Conservation (phyloP, 2,329 filamentous ascomycete species). For the Exophiala spinifera region DNA sequence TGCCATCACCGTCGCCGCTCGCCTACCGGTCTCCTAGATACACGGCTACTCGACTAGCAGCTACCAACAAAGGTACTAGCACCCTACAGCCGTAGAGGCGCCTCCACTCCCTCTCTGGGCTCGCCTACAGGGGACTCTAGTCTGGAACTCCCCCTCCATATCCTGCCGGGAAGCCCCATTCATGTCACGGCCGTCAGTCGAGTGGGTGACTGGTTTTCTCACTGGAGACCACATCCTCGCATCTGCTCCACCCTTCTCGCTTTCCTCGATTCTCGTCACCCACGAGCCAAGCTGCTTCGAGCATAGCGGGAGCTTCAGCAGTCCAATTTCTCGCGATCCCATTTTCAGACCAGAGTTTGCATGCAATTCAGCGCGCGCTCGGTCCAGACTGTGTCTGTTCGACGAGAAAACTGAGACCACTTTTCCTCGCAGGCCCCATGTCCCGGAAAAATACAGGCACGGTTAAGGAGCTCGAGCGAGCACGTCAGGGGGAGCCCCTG, state of each 20-base stretch:
- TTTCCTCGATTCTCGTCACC: constrained; percentile 8
- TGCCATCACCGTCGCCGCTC: background rate
- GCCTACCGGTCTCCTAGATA: background rate
- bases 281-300: constrained; percentile 11
- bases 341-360: constrained; percentile 19
- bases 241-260: background rate
- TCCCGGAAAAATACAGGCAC: background rate
- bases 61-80: background rate
- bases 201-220: constrained; percentile 9
- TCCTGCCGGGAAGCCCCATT: constrained; percentile 2
- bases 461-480: no score
- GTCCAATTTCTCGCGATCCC: constrained; percentile 25
- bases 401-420: constrained; percentile 17
- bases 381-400: constrained; percentile 19
- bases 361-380: constrained; percentile 15
- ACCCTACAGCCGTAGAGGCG: no score
- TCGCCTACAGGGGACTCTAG: background rate
- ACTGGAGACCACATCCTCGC: background rate
- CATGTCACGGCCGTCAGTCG: constrained; percentile 3
- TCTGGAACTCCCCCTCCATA: background rate
- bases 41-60: background rate
- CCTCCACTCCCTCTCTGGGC: constrained; percentile 1
- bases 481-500: background rate
- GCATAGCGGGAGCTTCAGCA: constrained; percentile 20
- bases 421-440: constrained; percentile 12